Evolutionary conservation across 805 yeast species (phyloP).

Genomic region (Metahyphopichia silvanorum): DNA sequence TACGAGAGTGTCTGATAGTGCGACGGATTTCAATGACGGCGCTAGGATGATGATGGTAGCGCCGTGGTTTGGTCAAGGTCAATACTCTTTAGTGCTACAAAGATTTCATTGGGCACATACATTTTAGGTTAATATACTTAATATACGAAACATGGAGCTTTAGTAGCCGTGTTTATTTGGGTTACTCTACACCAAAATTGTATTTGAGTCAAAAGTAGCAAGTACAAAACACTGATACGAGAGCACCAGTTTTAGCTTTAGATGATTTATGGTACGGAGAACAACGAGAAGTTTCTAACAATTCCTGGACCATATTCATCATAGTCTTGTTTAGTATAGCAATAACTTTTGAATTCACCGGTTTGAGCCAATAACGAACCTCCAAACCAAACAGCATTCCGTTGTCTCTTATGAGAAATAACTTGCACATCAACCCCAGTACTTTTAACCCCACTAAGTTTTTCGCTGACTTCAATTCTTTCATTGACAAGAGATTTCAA

Average conservation of each 20-base stretch:
- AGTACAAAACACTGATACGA: no score
- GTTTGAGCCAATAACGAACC: constrained; percentile 97
- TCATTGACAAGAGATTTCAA: constrained; percentile 82
- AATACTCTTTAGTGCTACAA: no score
- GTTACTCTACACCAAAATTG: no score
- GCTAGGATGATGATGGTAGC: no score
- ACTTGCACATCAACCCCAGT: constrained; percentile 98
- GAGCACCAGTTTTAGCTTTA: neutral
- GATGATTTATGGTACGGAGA: constrained; percentile 69
- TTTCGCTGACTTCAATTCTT: constrained; percentile 80
- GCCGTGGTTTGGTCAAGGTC: no score
- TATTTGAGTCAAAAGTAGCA: no score
- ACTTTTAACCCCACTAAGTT: constrained; percentile 67
- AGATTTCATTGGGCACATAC: no score
- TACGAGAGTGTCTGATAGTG: no score
- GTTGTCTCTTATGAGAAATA: constrained; percentile 93
- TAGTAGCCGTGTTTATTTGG: no score
- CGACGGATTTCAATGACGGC: no score
- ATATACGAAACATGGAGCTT: no score
- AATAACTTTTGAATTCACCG: constrained; percentile 91
- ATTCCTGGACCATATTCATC: constrained; percentile 98
- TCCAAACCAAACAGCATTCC: constrained; percentile 99
- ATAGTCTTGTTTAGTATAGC: constrained; percentile 95
- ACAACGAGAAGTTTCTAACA: constrained; percentile 93
- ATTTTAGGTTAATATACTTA: no score